Evolutionary conservation across 495 filamentous ascomycete genomes (phyloP), one percentile per base, ranked within the genome.

Genomic region (Chaetomidium leptoderma): DNA sequence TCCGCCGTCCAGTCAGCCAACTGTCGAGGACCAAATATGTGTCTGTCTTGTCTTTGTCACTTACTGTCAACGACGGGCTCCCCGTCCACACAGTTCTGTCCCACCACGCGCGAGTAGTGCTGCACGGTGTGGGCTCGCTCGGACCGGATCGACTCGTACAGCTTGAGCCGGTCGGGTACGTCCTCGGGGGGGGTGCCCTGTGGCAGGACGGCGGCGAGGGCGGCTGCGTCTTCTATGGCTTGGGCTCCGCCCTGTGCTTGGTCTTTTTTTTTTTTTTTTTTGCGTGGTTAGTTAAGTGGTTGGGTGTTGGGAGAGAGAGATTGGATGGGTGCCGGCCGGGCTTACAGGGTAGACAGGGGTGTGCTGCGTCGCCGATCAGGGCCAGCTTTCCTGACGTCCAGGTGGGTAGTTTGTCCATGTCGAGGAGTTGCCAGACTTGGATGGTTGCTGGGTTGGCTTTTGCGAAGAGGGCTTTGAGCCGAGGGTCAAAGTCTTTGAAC

Each of bases 331-430:
- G 9, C 0, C 2, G 2, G 30, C 26, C 7, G 10, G 35, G 36
- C 63, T 64, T 37, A 71, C 67, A 61, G 6, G 81, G 81, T 32
- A 77, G 62, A 62, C 86, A 85, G 6, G 83, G 83, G 69, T 87
- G 84, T 27, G 80, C 83, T 0, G 84, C 79, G 74, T 87, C 85
- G 2, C 85, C 84, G 4, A 88, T 47, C 0, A 84, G 66, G 6
- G 73, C 81, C 29, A 86, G 52, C 23, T 69, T 73, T 4, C 65
- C 77, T 6, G 78, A 70, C 1, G 75, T 67, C 79, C 80, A 88
- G 1, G 72, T 76, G 0, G 76, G 73, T n/a, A 86, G 59, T 16
- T 71, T 66, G 6, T 77, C 71, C 76, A 83, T 84, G 62, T 86
- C 83, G 1, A 83, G 64, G 10, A 87, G 69, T 21, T 76, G 75